These are phyloP conservation scores for Xylaria sp. DNA, from an alignment of 2,329 filamentous ascomycete species.

Conservation along the genomic window DNA sequence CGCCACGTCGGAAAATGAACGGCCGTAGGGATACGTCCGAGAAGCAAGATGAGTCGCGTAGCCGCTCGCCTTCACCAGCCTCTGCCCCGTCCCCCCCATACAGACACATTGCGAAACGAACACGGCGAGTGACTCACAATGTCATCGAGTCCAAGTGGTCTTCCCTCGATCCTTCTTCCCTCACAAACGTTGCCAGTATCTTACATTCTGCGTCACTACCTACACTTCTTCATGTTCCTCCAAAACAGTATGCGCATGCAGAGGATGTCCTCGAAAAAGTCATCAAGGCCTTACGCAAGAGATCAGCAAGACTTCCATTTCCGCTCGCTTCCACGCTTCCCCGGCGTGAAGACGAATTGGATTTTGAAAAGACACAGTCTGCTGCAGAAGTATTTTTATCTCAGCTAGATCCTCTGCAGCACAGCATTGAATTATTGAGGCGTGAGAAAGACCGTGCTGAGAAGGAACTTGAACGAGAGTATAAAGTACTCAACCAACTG, in stretches of 20 bases:
- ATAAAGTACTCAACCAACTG: constrained; percentile 55
- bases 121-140: constrained; percentile 62
- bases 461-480: constrained; percentile 60
- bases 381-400: constrained; percentile 61
- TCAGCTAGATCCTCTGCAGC: constrained; percentile 65
- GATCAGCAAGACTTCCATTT: constrained; percentile 68
- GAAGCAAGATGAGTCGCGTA: constrained; percentile 20
- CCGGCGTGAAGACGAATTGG: constrained; percentile 63
- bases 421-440: constrained; percentile 65
- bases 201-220: constrained; percentile 65
- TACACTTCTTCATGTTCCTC: constrained; percentile 61
- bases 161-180: constrained; percentile 58
- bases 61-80: constrained; percentile 36
- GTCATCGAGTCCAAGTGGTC: constrained; percentile 74
- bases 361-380: constrained; percentile 69
- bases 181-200: constrained; percentile 61
- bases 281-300: constrained; percentile 61
- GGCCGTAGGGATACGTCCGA: constrained; percentile 15
- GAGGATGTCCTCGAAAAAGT: constrained; percentile 61
- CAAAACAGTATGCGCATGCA: constrained; percentile 58
- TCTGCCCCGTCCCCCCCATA: constrained; percentile 46
- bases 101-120: constrained; percentile 57
- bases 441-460: constrained; percentile 64
- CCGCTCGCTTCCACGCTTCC: constrained; percentile 58
- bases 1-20: constrained; percentile 2